Evolutionary conservation across 495 filamentous ascomycete genomes (phyloP), one percentile per base, ranked within the genome.

Genomic region (Lepraria neglecta): DNA sequence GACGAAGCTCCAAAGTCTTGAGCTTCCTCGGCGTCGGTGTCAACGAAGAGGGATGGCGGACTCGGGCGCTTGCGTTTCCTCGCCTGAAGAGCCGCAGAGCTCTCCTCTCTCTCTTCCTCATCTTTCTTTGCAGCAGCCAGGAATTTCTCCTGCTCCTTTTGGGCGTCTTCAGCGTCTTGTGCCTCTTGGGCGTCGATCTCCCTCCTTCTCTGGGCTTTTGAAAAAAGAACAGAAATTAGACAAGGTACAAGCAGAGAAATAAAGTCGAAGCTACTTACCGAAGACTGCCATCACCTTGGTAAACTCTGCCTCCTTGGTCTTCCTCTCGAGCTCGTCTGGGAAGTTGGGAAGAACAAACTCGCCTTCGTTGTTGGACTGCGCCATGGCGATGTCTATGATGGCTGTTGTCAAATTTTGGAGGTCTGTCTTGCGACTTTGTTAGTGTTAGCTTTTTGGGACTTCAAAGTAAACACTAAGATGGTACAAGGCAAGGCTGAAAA

Each of bases 271-370:
- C 3, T n/a, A 27, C 28, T 52, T 33, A 52, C 48, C 28, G 48
- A 31, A 52, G 15, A 52, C 28, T 52, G 48, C 48, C 28, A 52
- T 31, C 28, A 52, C 15, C 28, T 52, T 52, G 6, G n/a, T 15
- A n/a, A 28, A 31, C 28, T 19, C 28, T 24, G 28, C 28, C 28
- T 52, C 54, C 35, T 57, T 57, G 33, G n/a, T 57, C 35, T 57
- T 57, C 4, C 21, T 57, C 33, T 57, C 54, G 27, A 40, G 6
- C n/a, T 38, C 7, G 1, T 14, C 35, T 38, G 28, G 4, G 15
- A 52, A 52, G 11, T 31, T 31, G 6, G 48, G 48, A 21, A 52
- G 27, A 19, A 52, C 31, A 31, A 19, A 24, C 48, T 52, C 15
- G 35, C 35, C 35, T 38, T 38, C 35, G 35, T 38, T 11, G 7